Percentiles rank a stretch among this genome's conserved stretches.
Evolutionary conservation across 108 stramenopile genomes (phyloP).

Genomic region (Nitzschia palea): DNA sequence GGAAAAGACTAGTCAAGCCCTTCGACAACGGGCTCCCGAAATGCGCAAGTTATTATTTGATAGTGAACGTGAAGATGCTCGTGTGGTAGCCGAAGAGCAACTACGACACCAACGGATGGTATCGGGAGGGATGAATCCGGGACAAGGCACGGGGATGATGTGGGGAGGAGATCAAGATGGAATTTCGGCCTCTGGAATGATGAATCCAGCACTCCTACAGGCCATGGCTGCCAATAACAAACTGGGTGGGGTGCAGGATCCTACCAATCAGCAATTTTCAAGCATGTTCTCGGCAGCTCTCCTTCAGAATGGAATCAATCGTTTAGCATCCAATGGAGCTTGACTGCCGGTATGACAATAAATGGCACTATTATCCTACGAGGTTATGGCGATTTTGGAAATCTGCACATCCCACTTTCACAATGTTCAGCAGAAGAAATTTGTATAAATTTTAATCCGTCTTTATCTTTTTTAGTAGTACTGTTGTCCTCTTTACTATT

Average conservation of each 20-base stretch:
- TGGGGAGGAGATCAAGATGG: neutral
- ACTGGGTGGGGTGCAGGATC: constrained; percentile 6
- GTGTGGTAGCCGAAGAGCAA: constrained; percentile 33
- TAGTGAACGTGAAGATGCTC: constrained; percentile 43
- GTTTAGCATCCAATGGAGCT: constrained; percentile 35
- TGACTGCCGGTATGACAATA: no score
- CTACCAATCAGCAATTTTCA: constrained; percentile 12
- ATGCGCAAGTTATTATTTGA: constrained; percentile 74
- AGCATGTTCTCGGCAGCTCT: constrained; percentile 35
- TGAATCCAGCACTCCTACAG: constrained; percentile 21
- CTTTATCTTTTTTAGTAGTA: no score
- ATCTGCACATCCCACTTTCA: no score
- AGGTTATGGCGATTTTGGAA: no score
- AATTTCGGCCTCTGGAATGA: neutral
- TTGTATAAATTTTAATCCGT: no score
- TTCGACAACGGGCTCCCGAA: constrained; percentile 75
- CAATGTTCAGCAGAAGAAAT: no score
- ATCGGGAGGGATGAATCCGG: constrained; percentile 16
- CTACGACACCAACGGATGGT: constrained; percentile 37
- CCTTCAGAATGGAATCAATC: constrained; percentile 36
- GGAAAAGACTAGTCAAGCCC: constrained; percentile 72
- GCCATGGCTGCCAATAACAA: constrained; percentile 20
- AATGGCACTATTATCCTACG: no score
- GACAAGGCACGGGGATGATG: constrained; percentile 6
- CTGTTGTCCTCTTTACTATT: no score